Evolutionary conservation across 768 basidiomycete species (phyloP), one percentile per base, ranked within the genome.

Genomic region (Lactifluus piperatus): DNA sequence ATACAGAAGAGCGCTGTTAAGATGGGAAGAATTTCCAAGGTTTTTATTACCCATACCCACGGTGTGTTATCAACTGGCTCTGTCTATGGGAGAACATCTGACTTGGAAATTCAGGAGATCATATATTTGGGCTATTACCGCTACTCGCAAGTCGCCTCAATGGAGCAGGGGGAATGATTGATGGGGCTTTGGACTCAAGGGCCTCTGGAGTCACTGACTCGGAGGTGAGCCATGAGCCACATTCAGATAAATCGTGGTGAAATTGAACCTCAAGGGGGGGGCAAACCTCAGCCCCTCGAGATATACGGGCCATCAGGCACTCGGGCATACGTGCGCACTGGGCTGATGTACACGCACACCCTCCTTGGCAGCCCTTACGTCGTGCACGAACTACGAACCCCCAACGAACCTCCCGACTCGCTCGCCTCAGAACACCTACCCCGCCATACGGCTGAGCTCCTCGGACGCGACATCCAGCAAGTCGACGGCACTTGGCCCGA

Each of bases 21-120:
- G 70, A 86, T 90, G 83, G 85, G 88, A 30, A 84, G 71, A 67
- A 85, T 93, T 49, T 78, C 80, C 59, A 91, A 91, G 70, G 81
- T 94, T 27, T 92, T 93, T 69, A 83, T 94, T 60, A 93, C 92
- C 1, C 92, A 94, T 72, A 87, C 87, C 0, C 92, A 94, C 72
- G 91, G 91, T 89, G 56, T 34, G 74, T 66, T 26, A 13, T 9
- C 8, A 30, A 41, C 34, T 26, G 36, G 63, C 2, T n/a, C 22
- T 45, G 13, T n/a, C 20, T 29, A 46, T 29, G 62, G 44, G 57
- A 39, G 27, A 48, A 22, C 26, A 34, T 26, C 32, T 27, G 11
- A 27, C 22, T 11, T 44, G 30, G 39, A 43, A 61, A n/a, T 7
- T 32, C 66, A 91, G 89, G 89, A 3, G 87, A 91, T 70, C 88